Percentiles rank a stretch among this genome's conserved stretches.
phyloP scores from a whole-genome alignment of 768 basidiomycete species.

The Xerocomellus dryophilus region DNA sequence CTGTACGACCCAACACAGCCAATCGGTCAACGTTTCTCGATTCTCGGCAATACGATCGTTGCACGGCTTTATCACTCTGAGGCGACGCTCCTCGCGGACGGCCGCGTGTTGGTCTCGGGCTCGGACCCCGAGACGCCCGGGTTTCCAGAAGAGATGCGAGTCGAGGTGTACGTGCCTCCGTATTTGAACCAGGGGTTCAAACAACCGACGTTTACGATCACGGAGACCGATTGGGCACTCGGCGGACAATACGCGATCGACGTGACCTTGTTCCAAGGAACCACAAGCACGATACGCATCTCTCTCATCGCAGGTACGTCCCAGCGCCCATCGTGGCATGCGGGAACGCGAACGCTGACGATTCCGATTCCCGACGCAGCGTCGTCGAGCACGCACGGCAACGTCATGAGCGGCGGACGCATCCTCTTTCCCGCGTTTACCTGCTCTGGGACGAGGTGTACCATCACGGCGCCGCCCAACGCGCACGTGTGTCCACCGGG shows the following conservation, averaged over 20 bases:
- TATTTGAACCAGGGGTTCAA: conserved; percentile 65
- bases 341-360: too few relatives aligned
- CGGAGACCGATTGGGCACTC: conserved; percentile 65
- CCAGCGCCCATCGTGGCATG: too few relatives aligned
- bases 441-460: conserved; percentile 68
- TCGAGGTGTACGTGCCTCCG: conserved; percentile 81
- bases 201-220: conserved; percentile 61
- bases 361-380: conserved; percentile 39
- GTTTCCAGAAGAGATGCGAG: conserved; percentile 82
- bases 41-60: too few relatives aligned
- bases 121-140: too few relatives aligned
- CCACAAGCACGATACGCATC: conserved; percentile 48
- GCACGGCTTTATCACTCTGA: too few relatives aligned
- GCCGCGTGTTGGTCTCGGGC: too few relatives aligned
- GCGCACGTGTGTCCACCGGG: conserved; percentile 65
- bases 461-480: conserved; percentile 74
- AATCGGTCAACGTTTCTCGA: too few relatives aligned
- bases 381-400: conserved; percentile 73
- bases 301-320: conserved; percentile 65
- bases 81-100: too few relatives aligned
- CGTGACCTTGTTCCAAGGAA: conserved; percentile 39
- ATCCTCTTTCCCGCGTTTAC: conserved; percentile 72
- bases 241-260: conserved; percentile 52
- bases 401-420: conserved; percentile 65
- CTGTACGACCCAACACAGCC: too few relatives aligned